A percentile compares a stretch with the other conserved stretches of the same genome.
These are phyloP conservation scores for Suillus subaureus DNA, from an alignment of 768 basidiomycete species.

Conservation along the genomic window DNA sequence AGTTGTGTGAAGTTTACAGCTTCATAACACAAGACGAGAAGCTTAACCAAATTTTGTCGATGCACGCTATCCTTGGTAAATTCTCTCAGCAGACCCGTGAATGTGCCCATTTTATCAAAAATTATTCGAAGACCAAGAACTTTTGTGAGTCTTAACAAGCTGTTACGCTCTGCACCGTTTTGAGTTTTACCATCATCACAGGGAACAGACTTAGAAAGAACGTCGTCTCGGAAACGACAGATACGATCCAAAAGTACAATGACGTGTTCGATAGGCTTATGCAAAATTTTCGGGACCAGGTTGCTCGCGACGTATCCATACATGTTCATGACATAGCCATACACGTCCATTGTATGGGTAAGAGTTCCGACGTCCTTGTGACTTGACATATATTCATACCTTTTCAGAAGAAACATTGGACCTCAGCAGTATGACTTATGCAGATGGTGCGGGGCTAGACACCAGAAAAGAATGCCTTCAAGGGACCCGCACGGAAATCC, in stretches of 20 bases:
- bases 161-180: no score
- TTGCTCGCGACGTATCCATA: not conserved
- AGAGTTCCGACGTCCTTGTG: not conserved
- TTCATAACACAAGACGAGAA: no score
- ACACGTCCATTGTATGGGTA: not conserved
- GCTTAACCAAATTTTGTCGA: no score
- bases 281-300: not conserved
- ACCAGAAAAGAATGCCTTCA: no score
- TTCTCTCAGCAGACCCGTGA: no score
- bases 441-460: no score
- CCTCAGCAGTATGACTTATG: not conserved
- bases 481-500: no score
- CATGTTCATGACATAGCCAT: not conserved
- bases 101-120: no score
- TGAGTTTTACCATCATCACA: not conserved
- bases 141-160: not conserved
- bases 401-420: not conserved
- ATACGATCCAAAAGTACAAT: not conserved
- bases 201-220: constrained; percentile 1
- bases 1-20: not conserved
- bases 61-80: no score
- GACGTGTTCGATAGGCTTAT: no score
- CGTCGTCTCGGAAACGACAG: not conserved
- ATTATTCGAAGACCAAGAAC: no score
- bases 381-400: not conserved